phyloP scores from a whole-genome alignment of 1,139 yeast species.

The Magnusiomyces sp. region DNA sequence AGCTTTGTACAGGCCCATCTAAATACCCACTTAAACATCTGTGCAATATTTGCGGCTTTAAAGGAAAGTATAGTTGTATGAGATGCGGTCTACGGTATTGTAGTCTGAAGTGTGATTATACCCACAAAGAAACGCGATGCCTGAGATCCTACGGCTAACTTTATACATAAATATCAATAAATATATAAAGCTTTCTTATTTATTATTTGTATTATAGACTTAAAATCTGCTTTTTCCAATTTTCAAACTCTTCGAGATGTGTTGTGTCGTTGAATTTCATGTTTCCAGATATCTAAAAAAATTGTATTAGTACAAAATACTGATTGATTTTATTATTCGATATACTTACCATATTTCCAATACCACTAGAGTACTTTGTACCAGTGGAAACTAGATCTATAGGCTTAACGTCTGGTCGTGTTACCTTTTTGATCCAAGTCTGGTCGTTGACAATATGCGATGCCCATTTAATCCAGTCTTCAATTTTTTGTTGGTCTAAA shows the following conservation, averaged over 20 bases:
- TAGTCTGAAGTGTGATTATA: constrained; percentile 30
- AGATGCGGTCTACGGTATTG: constrained; percentile 35
- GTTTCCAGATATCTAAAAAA: constrained; percentile 8
- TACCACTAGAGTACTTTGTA: constrained; percentile 21
- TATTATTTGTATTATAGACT: background rate
- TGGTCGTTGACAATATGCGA: constrained; percentile 30
- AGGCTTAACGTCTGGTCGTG: constrained; percentile 17
- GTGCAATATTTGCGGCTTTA: constrained; percentile 38
- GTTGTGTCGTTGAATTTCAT: constrained; percentile 18
- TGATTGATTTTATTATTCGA: constrained; percentile 5
- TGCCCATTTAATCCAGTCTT: constrained; percentile 32
- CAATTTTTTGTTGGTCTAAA: constrained; percentile 17
- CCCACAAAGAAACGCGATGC: constrained; percentile 38
- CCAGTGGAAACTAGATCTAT: no score
- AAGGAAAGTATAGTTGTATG: constrained; percentile 30
- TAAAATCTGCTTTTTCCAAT: constrained; percentile 18
- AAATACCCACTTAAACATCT: constrained; percentile 30
- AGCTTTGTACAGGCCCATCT: constrained; percentile 29
- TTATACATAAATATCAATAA: background rate
- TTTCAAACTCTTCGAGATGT: constrained; percentile 17
- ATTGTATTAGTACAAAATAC: background rate
- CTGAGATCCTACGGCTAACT: constrained; percentile 24
- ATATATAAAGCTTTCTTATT: background rate
- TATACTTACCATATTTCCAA: constrained; percentile 26
- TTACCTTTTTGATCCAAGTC: constrained; percentile 28